Evolutionary conservation across 1,284 basidiomycete genomes (phyloP).

Genomic region (Cryptococcus floricola): DNA sequence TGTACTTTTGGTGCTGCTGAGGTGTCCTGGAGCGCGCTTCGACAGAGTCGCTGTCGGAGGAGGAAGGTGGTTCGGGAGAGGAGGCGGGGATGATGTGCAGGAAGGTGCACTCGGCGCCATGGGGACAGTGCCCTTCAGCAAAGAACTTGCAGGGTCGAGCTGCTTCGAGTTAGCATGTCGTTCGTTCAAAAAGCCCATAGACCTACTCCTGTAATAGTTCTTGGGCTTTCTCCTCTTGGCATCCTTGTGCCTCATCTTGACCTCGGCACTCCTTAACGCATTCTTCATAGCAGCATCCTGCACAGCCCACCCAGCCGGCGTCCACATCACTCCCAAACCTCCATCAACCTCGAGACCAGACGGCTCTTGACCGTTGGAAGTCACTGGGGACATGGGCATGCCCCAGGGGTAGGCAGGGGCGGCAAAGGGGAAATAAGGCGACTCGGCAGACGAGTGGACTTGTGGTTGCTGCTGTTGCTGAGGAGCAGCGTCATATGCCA

Average conservation of each 20-base stretch:
- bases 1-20: constrained; percentile 13
- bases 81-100: constrained; percentile 18
- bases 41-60: constrained; percentile 9
- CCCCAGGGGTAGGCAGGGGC: constrained; percentile 36
- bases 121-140: constrained; percentile 39
- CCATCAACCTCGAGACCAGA: constrained; percentile 16
- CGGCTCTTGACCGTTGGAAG: constrained; percentile 7
- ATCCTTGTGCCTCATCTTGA: constrained; percentile 11
- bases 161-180: constrained; percentile 3
- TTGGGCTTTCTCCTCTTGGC: constrained; percentile 17
- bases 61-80: constrained; percentile 8
- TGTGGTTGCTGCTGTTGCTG: background rate
- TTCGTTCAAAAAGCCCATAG: background rate
- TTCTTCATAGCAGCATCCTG: constrained; percentile 38
- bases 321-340: constrained; percentile 37
- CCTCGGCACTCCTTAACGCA: constrained; percentile 22
- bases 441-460: background rate
- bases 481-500: background rate
- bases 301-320: constrained; percentile 41
- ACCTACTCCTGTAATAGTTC: constrained; percentile 41
- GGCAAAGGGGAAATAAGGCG: background rate
- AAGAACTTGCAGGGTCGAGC: constrained; percentile 43
- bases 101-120: constrained; percentile 43
- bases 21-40: background rate
- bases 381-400: constrained; percentile 34